Conservation (phyloP, 2,329 filamentous ascomycete species). For the Neopestalotiopsis sp. region DNA sequence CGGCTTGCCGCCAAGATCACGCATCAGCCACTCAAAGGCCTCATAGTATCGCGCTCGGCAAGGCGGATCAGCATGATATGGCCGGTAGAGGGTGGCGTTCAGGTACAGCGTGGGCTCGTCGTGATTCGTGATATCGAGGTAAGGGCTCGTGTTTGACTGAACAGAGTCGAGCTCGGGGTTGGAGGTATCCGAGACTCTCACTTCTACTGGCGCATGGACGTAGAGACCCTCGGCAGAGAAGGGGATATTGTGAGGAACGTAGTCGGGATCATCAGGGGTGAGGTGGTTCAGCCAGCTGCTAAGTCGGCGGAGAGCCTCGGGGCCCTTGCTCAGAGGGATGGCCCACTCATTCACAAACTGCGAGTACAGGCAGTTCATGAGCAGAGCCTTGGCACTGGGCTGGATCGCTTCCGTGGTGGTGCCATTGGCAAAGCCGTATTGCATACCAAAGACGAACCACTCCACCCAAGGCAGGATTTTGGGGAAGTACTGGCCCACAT, state of each 20-base stretch:
- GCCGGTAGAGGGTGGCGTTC: conserved; percentile 87
- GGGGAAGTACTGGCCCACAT: conserved; percentile 77
- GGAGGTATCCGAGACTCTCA: conserved; percentile 79
- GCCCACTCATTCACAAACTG: conserved; percentile 99
- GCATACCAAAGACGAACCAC: conserved; percentile 97
- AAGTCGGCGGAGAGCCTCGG: conserved; percentile 82
- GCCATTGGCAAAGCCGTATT: conserved; percentile 85
- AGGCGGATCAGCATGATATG: conserved; percentile 78
- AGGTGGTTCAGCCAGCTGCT: conserved; percentile 81
- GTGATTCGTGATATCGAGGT: conserved; percentile 71
- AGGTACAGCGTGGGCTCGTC: conserved; percentile 82
- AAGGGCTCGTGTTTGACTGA: conserved; percentile 41
- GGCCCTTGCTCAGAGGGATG: conserved; percentile 81
- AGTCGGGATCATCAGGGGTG: conserved; percentile 65
- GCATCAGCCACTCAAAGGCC: conserved; percentile 91
- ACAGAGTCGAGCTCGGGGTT: conserved; percentile 35
- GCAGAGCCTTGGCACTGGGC: conserved; percentile 76
- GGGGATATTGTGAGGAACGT: conserved; percentile 73
- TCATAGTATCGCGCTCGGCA: conserved; percentile 81
- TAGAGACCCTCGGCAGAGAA: conserved; percentile 80
- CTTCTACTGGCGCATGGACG: conserved; percentile 90
- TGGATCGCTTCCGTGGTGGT: conserved; percentile 76
- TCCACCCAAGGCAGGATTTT: conserved; percentile 85
- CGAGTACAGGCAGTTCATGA: conserved; percentile 98
- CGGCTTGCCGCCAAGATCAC: conserved; percentile 78